A percentile compares a stretch with the other conserved stretches of the same genome.
phyloP scores from a whole-genome alignment of 2,329 filamentous ascomycete genomes.

The Aspergillus japonicus region DNA sequence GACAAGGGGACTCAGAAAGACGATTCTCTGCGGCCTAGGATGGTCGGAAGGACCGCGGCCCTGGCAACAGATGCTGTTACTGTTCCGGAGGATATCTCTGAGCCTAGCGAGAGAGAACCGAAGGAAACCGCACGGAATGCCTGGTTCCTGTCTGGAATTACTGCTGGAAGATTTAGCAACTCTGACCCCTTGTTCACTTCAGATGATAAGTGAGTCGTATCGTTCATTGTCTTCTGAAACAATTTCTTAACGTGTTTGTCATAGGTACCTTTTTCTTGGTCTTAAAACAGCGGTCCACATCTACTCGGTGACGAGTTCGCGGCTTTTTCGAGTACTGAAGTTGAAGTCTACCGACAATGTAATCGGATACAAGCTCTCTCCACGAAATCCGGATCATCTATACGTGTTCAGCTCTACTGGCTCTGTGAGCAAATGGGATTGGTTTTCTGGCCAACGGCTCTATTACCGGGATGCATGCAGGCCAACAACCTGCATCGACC shows the following conservation, averaged over 20 bases:
- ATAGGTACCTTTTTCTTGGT: conserved; percentile 70
- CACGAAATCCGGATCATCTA: conserved; percentile 51
- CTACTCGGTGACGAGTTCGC: conserved; percentile 77
- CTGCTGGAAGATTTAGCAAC: conserved; percentile 56
- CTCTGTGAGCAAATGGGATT: conserved; percentile 58
- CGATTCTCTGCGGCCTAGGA: conserved; percentile 18
- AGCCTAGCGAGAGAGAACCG: conserved; percentile 9
- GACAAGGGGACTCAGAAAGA: conserved; percentile 12
- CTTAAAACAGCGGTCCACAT: conserved; percentile 75
- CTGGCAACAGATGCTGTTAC: not conserved
- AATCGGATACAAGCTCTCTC: conserved; percentile 53
- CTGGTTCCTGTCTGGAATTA: conserved; percentile 52
- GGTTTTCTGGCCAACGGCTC: conserved; percentile 49
- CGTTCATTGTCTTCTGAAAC: not conserved
- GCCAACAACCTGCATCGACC: conserved; percentile 34
- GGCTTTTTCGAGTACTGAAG: conserved; percentile 71
- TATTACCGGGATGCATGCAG: conserved; percentile 45
- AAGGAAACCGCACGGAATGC: conserved; percentile 12
- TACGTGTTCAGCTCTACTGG: conserved; percentile 55
- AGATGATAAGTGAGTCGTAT: conserved; percentile 54
- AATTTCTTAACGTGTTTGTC: conserved; percentile 5
- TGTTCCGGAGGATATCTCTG: not conserved
- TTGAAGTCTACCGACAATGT: conserved; percentile 50
- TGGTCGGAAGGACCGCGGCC: not conserved
- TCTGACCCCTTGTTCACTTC: conserved; percentile 57